Evolutionary conservation across 108 stramenopile species (phyloP), one percentile per base, ranked within the genome.

Genomic region (Thalassiosira profunda): DNA sequence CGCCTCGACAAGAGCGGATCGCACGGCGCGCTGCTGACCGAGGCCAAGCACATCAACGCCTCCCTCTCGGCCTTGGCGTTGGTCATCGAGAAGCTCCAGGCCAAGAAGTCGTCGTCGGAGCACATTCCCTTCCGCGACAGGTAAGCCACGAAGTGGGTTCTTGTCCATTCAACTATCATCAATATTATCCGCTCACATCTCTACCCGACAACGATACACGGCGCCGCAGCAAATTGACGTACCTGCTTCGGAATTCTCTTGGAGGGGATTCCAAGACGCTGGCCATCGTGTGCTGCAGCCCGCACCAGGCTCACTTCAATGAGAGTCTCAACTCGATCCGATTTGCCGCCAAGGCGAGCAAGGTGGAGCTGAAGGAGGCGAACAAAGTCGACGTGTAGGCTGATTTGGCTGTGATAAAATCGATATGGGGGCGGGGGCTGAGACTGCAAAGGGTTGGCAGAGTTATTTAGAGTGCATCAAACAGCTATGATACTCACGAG

Each of bases 91-190:
- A 88, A 87, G 35, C 80, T 96, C 4, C 91, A 93, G 80, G 78
- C 77, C 7, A 84, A 85, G 35, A n/a, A n/a, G n/a, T n/a, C n/a
- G n/a, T n/a, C n/a, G n/a, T 63, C 62, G 15, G 61, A 67, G 5
- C 93, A 95, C 54, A 77, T 99, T 24, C 97, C 97, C 9, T 99
- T 83, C 80, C 92, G 98, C 29, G 96, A 99, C 44, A 93, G n/a
- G n/a, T n/a, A n/a, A n/a, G n/a, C n/a, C n/a, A n/a, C n/a, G n/a
- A n/a, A n/a, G n/a, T n/a, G n/a, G n/a, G n/a, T n/a, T n/a, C n/a
- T n/a, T n/a, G n/a, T n/a, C n/a, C n/a, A n/a, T n/a, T n/a, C n/a
- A n/a, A n/a, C n/a, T n/a, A n/a, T n/a, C n/a, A n/a, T n/a, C n/a
- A n/a, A n/a, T n/a, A n/a, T n/a, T n/a, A n/a, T n/a, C n/a, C n/a